Evolutionary conservation across 2,329 filamentous ascomycete genomes (phyloP).

Genomic region (Botryosphaeria dothidea): DNA sequence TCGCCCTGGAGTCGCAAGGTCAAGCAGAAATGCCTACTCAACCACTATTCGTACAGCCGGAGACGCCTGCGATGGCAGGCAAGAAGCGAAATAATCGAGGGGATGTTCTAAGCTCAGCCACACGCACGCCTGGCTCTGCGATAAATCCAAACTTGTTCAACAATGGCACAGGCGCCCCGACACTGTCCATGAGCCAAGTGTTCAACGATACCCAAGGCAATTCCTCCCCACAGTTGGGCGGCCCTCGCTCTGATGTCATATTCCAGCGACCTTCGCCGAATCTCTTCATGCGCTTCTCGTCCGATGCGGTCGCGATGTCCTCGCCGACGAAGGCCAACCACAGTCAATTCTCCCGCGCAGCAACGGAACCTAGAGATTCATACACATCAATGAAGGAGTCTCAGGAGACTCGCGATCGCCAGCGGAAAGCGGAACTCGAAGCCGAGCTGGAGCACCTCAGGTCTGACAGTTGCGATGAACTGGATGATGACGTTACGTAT

Average conservation of each 20-base stretch:
- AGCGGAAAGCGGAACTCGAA: constrained; percentile 20
- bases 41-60: constrained; percentile 35
- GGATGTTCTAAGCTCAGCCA: constrained; percentile 43
- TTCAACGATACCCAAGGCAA: constrained; percentile 48
- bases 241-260: constrained; percentile 43
- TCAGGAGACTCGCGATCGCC: constrained; percentile 39
- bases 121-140: constrained; percentile 42
- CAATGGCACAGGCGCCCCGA: constrained; percentile 31
- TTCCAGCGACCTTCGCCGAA: constrained; percentile 49
- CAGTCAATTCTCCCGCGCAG: constrained; percentile 27
- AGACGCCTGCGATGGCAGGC: constrained; percentile 45
- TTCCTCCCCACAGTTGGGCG: constrained; percentile 44
- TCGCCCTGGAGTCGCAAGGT: constrained; percentile 12
- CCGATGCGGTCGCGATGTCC: constrained; percentile 37
- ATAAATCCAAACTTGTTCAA: constrained; percentile 39
- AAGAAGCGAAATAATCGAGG: constrained; percentile 42
- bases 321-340: constrained; percentile 38
- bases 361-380: constrained; percentile 44
- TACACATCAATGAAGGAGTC: constrained; percentile 48
- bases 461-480: constrained; percentile 20
- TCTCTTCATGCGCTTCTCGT: constrained; percentile 37
- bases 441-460: constrained; percentile 3
- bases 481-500: constrained; percentile 27
- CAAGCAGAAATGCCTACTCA: constrained; percentile 28
- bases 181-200: constrained; percentile 47